Evolutionary conservation across 228 moss, liverwort and hornwort genomes (phyloP), one percentile per base, ranked within the genome.

Genomic region (Sphagnum fallax): DNA sequence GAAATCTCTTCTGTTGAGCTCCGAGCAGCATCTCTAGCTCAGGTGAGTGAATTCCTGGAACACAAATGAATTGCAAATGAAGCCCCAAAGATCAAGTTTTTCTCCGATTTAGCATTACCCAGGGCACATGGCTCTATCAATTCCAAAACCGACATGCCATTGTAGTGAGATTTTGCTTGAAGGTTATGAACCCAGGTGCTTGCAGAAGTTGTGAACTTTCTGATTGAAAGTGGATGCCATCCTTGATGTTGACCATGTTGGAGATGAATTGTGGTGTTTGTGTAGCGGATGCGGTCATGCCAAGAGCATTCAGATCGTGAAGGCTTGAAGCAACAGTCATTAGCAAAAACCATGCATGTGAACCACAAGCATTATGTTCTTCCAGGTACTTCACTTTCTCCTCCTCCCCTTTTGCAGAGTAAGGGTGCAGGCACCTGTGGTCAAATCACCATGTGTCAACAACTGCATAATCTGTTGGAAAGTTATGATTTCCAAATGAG

Each of bases 301-400:
- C 97, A 98, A 81, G 97, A 98, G 81, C 97, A 98, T 82, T 98
- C 97, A 60, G 97, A 98, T 80, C 93, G 97, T 60, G 97, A 98
- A 85, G 97, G 97, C 49, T 78, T 98, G 69, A 98, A 98, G 85
- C 97, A 98, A 78, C 97, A 98, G 60, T 98, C 97, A 1, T 71
- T 98, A 79, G 93, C 93, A 47, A 98, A 93, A 81, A 93, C 97
- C 60, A 91, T 91, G 75, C 97, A 93, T 74, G 91, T 87, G 9
- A 98, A 98, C 69, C 91, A 98, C 74, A 98, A 93, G 73, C 97
- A 98, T 68, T 98, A 98, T 67, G 85, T 93, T 69, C 84, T 98
- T 52, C 90, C 91, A 72, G 97, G 97, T 90, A 68, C 12, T 55
- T 12, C 83, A 57, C 80, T 84, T 70, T 80, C 77, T 77, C 80